Percentiles rank a stretch among this genome's conserved stretches.
Conservation (phyloP, 2,329 filamentous ascomycete species). For the Dissoconium aciculare region DNA sequence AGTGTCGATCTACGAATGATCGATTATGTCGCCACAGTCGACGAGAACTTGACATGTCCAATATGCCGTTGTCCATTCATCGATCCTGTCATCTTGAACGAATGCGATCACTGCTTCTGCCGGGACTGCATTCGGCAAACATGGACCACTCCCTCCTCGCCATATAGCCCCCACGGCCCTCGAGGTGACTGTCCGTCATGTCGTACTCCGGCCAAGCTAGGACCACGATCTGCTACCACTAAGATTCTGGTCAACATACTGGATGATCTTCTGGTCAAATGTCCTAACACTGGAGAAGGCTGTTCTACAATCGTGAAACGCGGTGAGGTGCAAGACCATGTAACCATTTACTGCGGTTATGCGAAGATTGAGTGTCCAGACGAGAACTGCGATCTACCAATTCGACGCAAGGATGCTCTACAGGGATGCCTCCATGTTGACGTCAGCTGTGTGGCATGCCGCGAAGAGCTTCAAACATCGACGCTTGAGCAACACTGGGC, state of each 20-base stretch:
- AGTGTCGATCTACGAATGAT: conserved; percentile 44
- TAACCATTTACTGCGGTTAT: conserved; percentile 45
- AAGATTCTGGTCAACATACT: conserved; percentile 46
- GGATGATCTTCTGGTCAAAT: conserved; percentile 45
- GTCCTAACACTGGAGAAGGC: conserved; percentile 39
- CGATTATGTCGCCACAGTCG: conserved; percentile 42
- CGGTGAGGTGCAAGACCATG: conserved; percentile 43
- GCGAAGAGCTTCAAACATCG: conserved; percentile 38
- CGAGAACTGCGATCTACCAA: conserved; percentile 35
- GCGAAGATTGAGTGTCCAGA: conserved; percentile 39
- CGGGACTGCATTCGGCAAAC: conserved; percentile 40
- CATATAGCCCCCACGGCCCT: conserved; percentile 20
- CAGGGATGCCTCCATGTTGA: conserved; percentile 40
- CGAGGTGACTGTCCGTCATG: conserved; percentile 41
- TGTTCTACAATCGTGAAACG: conserved; percentile 40
- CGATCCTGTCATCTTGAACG: conserved; percentile 38
- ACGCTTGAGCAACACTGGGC: conserved; percentile 33
- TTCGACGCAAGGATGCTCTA: conserved; percentile 40
- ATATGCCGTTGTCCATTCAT: conserved; percentile 51
- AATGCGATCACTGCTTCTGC: conserved; percentile 52
- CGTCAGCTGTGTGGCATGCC: conserved; percentile 39
- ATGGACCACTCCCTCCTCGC: conserved; percentile 24
- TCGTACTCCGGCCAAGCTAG: conserved; percentile 31
- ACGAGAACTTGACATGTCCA: conserved; percentile 47
- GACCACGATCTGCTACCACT: conserved; percentile 26